A percentile compares a stretch with the other conserved stretches of the same genome.
These are phyloP conservation scores for Perkinsus olseni DNA, from an alignment of 169 alveolate species.

Conservation along the genomic window DNA sequence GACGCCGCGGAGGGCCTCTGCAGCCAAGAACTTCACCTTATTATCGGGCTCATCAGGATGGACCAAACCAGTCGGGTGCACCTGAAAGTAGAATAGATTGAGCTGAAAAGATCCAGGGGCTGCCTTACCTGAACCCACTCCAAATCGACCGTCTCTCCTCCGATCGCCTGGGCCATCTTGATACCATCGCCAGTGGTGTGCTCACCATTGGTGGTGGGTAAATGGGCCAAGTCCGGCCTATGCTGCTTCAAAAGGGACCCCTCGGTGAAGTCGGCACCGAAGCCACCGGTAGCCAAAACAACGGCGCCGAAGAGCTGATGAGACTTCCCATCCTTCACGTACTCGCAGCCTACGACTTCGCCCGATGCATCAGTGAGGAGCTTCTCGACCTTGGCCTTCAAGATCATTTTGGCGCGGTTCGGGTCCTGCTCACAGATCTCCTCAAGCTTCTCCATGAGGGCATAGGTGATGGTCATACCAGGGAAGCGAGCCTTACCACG, in stretches of 20 bases:
- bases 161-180: conserved; percentile 39
- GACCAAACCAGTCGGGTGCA: conserved; percentile 46
- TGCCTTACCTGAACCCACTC: conserved; percentile 18
- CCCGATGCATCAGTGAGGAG: conserved; percentile 16
- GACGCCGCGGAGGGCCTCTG: conserved; percentile 51
- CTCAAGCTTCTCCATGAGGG: conserved; percentile 16
- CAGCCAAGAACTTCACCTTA: conserved; percentile 36
- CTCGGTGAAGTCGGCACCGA: conserved; percentile 36
- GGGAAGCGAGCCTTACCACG: conserved; percentile 17
- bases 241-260: conserved; percentile 32
- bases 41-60: conserved; percentile 31
- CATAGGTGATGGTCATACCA: conserved; percentile 24
- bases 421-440: conserved; percentile 7
- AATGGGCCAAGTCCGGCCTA: conserved; percentile 16
- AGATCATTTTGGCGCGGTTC: conserved; percentile 1
- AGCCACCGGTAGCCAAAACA: conserved; percentile 43
- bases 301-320: conserved; percentile 29
- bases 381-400: conserved; percentile 20
- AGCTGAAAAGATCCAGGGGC: background rate
- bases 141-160: conserved; percentile 38
- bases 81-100: background rate
- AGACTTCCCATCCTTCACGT: conserved; percentile 9
- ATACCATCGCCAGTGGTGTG: conserved; percentile 39
- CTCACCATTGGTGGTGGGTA: conserved; percentile 32
- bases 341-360: conserved; percentile 9